Evolutionary conservation across 371 early-diverging fungal species (phyloP), one percentile per base, ranked within the genome.

Genomic region (Parasitella parasitica): DNA sequence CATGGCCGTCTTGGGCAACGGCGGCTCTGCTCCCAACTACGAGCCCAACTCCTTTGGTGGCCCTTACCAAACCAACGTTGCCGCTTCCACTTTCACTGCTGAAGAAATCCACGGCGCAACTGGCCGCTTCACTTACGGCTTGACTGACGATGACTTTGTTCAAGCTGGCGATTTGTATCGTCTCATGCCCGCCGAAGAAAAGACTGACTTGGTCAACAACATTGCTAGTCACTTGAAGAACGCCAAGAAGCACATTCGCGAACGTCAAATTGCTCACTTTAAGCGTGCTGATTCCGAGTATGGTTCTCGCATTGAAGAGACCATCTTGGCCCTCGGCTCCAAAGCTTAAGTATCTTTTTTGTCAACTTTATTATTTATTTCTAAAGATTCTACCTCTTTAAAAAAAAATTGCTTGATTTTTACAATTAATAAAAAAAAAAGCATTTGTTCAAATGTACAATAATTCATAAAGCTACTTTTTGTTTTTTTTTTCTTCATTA

Each of bases 81-180:
- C 65, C 27, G 80, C 69, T 54, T 71, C 77, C 32, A 76, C 80
- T 24, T 78, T 69, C 51, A 61, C 76, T 32, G 63, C 78, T 52
- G 77, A 76, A 49, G 70, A 71, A 51, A 59, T 83, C 6, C 53
- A 60, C 6, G 88, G 88, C 41, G 57, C 72, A 50, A 82, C 87
- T 56, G 90, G 86, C 28, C 89, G 90, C 35, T 82, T 81, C 74
- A 72, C 80, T 8, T 77, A 80, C 62, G 69, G 71, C 54, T 69
- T 85, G 16, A 76, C 84, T 6, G 89, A 89, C 64, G 87, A 78
- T 64, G 91, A 90, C 78, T 91, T 89, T 75, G 85, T 82, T 37
- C 92, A 91, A 72, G 87, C 88, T 51, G 86, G 84, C 64, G 71
- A 87, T 57, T 72, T 91, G 53, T 91, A 89, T 81, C 87, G 86